These are phyloP conservation scores for Candida verbasci DNA, from an alignment of 805 yeast genomes.

Conservation along the genomic window DNA sequence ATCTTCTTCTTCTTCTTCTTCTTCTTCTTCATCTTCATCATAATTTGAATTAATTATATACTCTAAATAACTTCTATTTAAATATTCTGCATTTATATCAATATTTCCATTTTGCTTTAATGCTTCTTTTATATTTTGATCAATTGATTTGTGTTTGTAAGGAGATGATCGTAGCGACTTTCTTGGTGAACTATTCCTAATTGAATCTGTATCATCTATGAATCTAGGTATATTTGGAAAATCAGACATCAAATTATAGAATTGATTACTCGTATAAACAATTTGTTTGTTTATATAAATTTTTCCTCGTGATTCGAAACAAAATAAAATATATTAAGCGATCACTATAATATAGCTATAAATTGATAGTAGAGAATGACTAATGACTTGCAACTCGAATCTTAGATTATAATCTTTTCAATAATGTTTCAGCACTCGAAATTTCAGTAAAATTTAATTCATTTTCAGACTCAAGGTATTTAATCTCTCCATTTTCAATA, in stretches of 20 bases:
- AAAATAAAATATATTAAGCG: no score
- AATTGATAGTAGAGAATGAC: no score
- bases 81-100: conserved; percentile 5
- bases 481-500: conserved; percentile 46
- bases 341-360: no score
- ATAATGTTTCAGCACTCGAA: conserved; percentile 21
- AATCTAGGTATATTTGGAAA: conserved; percentile 35
- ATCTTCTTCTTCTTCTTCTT: conserved; percentile 10
- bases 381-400: no score
- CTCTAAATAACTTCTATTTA: conserved; percentile 3
- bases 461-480: conserved; percentile 26
- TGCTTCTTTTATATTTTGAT: conserved; percentile 9
- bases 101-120: background rate
- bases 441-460: conserved; percentile 20
- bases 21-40: background rate
- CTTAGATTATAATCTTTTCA: conserved; percentile 17
- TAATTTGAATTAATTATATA: background rate
- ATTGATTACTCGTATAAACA: no score
- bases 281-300: no score
- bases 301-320: no score
- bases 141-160: background rate
- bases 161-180: conserved; percentile 11
- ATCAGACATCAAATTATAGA: conserved; percentile 7
- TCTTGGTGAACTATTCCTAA: no score
- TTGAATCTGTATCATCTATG: conserved; percentile 37